phyloP scores from a whole-genome alignment of 2,329 filamentous ascomycete genomes.

The Alternaria consortialis region DNA sequence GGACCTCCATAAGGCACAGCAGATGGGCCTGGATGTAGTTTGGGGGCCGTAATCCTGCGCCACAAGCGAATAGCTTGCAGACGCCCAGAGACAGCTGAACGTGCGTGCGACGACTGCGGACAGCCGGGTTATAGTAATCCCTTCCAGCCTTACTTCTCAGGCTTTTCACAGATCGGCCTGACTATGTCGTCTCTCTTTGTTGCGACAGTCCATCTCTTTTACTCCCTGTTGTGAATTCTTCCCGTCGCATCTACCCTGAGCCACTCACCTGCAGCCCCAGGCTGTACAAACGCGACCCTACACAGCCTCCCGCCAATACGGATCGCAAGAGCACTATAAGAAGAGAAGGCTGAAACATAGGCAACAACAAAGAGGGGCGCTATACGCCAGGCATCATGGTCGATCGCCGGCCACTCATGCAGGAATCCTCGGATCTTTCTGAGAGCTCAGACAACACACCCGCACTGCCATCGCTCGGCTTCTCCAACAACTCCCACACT shows the following conservation, averaged over 20 bases:
- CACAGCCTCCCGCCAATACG: conserved; percentile 10
- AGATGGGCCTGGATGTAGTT: conserved; percentile 8
- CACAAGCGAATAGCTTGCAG: conserved; percentile 22
- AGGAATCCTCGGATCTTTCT: conserved; percentile 38
- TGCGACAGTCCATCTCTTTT: background rate
- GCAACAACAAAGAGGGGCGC: conserved; percentile 13
- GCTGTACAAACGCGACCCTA: conserved; percentile 7
- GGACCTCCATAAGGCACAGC: conserved; percentile 4
- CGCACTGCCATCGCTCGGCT: conserved; percentile 40
- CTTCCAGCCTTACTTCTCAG: conserved; percentile 9
- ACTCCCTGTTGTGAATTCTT: background rate
- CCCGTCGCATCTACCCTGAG: conserved; percentile 1
- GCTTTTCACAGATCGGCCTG: background rate
- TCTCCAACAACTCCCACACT: conserved; percentile 33
- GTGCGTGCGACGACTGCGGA: conserved; percentile 8
- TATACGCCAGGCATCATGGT: conserved; percentile 32
- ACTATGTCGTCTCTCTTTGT: background rate
- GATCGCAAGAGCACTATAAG: background rate
- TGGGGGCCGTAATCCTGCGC: conserved; percentile 16
- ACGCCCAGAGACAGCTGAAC: conserved; percentile 18
- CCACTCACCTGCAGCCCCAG: conserved; percentile 6
- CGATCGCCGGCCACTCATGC: conserved; percentile 43
- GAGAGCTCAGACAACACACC: conserved; percentile 38
- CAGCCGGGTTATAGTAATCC: background rate
- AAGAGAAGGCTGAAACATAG: conserved; percentile 28